Evolutionary conservation across 306 rosid species (phyloP), one percentile per base, ranked within the genome.

Genomic region (Acacia acuminata): DNA sequence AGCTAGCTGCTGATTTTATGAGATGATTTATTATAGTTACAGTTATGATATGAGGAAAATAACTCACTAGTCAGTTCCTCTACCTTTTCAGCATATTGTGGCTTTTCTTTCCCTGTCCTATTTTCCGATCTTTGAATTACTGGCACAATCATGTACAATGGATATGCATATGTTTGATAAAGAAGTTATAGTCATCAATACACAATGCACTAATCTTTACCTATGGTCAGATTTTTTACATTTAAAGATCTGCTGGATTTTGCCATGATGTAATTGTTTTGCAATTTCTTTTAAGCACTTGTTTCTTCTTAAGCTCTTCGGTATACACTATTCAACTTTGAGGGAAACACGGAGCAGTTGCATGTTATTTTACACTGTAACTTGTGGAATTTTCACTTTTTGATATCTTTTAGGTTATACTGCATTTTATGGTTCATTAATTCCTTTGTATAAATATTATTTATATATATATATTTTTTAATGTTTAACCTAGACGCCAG

Each of bases 41-140:
- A n/a, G 76, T n/a, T 50, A 68, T 68, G 8, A 69, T 24, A 38
- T 30, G 77, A 40, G 64, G 34, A 78, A 69, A 45, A 10, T 47
- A 51, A 75, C 51, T 60, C 34, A n/a, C 61, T 20, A 24, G 66
- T 43, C 69, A 73, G 51, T 67, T 45, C n/a, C 72, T 77, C 78
- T 25, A 44, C 5, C 38, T 24, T 44, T n/a, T 77, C 40, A 53
- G 20, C 61, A 63, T 14, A 63, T 12, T 63, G 34, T 24, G 17
- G 68, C 36, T 13, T 27, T 24, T 63, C 38, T 24, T 61, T 25
- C 68, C 38, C 27, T 56, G 30, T 56, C 64, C 22, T 63, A 10
- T 12, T 63, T 25, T 36, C 40, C 30, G 77, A 27, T 68, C 63
- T 77, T 65, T 32, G 42, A 30, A 30, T 64, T 64, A 30, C 15